Percentiles rank a stretch among this genome's conserved stretches.
These are phyloP conservation scores for Thelonectria blattea DNA, from an alignment of 2,329 filamentous ascomycete species.

Conservation along the genomic window DNA sequence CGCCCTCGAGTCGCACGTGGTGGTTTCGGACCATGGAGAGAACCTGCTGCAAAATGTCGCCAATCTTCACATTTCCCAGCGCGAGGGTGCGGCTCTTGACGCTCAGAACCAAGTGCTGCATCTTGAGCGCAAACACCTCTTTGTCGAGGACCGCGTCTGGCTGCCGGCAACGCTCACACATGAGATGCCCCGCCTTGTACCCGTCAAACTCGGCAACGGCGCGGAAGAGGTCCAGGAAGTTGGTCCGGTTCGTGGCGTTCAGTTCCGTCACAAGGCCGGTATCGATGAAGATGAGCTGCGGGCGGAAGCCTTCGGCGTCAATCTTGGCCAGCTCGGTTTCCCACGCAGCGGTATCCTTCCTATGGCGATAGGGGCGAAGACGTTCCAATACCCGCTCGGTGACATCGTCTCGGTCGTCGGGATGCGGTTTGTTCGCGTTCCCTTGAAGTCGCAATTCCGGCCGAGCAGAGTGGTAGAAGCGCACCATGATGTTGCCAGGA, in stretches of 20 bases:
- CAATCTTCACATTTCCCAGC: constrained; percentile 92
- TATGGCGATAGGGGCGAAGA: constrained; percentile 72
- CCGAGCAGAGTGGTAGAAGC: constrained; percentile 86
- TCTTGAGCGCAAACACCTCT: constrained; percentile 91
- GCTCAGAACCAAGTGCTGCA: constrained; percentile 92
- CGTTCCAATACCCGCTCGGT: constrained; percentile 86
- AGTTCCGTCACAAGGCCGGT: constrained; percentile 94
- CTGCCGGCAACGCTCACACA: constrained; percentile 94
- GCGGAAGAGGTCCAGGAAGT: constrained; percentile 96
- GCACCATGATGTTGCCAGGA: constrained; percentile 98
- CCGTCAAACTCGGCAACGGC: constrained; percentile 96
- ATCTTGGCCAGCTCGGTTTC: constrained; percentile 74
- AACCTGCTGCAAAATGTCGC: constrained; percentile 90
- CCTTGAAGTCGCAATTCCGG: constrained; percentile 61
- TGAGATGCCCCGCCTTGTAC: constrained; percentile 91
- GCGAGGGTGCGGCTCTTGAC: constrained; percentile 93
- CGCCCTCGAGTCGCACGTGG: constrained; percentile 92
- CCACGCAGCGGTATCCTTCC: constrained; percentile 73
- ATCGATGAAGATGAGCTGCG: constrained; percentile 96
- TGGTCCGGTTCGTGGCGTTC: constrained; percentile 81
- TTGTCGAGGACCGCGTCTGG: constrained; percentile 87
- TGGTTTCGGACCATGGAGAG: constrained; percentile 89
- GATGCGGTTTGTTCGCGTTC: constrained; percentile 42
- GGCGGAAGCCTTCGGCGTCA: constrained; percentile 86
- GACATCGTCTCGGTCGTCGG: constrained; percentile 69